Conservation (phyloP, 805 yeast species). For the Ogataea paradorogensis region DNA sequence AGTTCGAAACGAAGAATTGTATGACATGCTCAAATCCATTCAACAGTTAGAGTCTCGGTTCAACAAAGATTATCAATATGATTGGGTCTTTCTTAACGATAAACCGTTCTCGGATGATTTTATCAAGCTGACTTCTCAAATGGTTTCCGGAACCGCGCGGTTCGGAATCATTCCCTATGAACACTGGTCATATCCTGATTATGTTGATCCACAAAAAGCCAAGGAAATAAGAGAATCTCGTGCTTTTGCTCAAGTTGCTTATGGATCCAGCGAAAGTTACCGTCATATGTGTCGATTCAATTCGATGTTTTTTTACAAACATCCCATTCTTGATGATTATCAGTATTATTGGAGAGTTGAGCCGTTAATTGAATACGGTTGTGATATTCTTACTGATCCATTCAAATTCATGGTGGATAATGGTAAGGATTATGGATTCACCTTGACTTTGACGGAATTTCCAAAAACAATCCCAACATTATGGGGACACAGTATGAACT, state of each 20-base stretch:
- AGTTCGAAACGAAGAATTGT: constrained; percentile 42
- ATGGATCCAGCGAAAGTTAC: constrained; percentile 65
- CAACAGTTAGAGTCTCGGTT: constrained; percentile 40
- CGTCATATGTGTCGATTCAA: constrained; percentile 66
- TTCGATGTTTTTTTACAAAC: constrained; percentile 54
- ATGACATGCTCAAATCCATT: constrained; percentile 39
- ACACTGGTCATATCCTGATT: constrained; percentile 53
- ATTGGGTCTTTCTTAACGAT: constrained; percentile 50
- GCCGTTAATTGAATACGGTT: constrained; percentile 48
- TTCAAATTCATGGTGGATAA: constrained; percentile 52
- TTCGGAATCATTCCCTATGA: constrained; percentile 47
- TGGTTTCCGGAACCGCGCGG: constrained; percentile 43
- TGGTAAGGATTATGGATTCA: constrained; percentile 49
- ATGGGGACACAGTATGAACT: constrained; percentile 47
- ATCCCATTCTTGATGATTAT: constrained; percentile 48
- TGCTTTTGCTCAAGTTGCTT: constrained; percentile 42
- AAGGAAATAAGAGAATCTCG: constrained; percentile 34
- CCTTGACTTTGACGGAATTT: constrained; percentile 51
- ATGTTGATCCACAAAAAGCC: constrained; percentile 42
- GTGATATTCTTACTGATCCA: constrained; percentile 55
- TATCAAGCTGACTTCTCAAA: constrained; percentile 33
- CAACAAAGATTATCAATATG: constrained; percentile 38
- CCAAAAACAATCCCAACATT: constrained; percentile 49
- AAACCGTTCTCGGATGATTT: constrained; percentile 44
- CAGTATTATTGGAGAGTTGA: constrained; percentile 64